phyloP scores from a whole-genome alignment of 176 grass and related monocot species.

The Triticum turgidum region DNA sequence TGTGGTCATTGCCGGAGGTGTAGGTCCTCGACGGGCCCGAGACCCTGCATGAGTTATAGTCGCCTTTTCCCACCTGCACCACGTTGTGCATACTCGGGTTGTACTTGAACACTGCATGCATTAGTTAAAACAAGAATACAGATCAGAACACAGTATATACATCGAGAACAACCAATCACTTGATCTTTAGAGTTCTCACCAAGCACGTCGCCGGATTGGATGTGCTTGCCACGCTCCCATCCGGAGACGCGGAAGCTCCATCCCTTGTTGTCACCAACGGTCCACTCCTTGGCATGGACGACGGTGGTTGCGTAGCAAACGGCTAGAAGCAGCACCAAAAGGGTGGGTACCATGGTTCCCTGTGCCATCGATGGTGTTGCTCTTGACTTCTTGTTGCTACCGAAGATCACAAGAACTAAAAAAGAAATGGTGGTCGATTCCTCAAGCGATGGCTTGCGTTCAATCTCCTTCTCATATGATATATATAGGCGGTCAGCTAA shows the following conservation, averaged over 20 bases:
- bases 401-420: no score
- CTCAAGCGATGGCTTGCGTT: no score
- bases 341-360: no score
- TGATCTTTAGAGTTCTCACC: background rate
- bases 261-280: background rate
- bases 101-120: no score
- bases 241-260: conserved; percentile 26
- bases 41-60: background rate
- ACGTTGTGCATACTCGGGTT: background rate
- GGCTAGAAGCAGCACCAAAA: no score
- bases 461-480: background rate
- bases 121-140: background rate
- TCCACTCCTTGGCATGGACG: background rate
- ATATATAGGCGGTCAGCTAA: no score
- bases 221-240: conserved; percentile 20
- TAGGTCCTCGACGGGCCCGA: background rate
- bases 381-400: no score
- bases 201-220: conserved; percentile 25
- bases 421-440: no score
- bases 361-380: no score
- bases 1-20: conserved; percentile 1
- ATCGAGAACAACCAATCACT: no score
- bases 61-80: conserved; percentile 17
- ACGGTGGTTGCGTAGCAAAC: no score
- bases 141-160: background rate